Evolutionary conservation across 805 yeast genomes (phyloP).

Genomic region (Pichia cephalocereana): DNA sequence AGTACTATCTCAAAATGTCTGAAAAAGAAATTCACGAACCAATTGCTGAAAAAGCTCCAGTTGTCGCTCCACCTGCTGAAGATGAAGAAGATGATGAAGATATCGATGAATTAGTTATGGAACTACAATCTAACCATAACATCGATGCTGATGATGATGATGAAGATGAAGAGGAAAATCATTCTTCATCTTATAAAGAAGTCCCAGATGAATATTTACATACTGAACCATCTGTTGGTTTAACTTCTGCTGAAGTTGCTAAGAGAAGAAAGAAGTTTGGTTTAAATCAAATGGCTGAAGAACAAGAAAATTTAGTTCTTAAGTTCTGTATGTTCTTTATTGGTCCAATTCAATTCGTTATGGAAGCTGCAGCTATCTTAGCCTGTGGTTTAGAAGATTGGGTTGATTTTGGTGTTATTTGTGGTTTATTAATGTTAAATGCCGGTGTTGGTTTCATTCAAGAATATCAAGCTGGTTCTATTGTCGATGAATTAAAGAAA

Average conservation of each 20-base stretch:
- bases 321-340: conserved; percentile 82
- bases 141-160: conserved; percentile 30
- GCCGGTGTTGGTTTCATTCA: conserved; percentile 94
- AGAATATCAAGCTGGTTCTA: conserved; percentile 97
- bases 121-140: conserved; percentile 64
- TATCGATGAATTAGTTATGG: conserved; percentile 65
- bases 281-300: conserved; percentile 86
- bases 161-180: conserved; percentile 38
- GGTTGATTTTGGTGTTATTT: conserved; percentile 98
- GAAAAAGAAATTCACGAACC: conserved; percentile 13
- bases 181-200: conserved; percentile 55
- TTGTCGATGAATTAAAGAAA: conserved; percentile 93
- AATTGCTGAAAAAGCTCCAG: conserved; percentile 43
- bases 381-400: conserved; percentile 97
- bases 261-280: conserved; percentile 87
- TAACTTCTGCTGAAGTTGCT: conserved; percentile 64
- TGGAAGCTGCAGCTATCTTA: conserved; percentile 93
- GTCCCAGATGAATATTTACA: conserved; percentile 81
- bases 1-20: conserved; percentile 5
- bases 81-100: conserved; percentile 40
- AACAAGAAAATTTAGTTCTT: conserved; percentile 65
- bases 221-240: conserved; percentile 73
- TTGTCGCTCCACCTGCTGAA: conserved; percentile 38
- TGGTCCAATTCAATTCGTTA: conserved; percentile 94
- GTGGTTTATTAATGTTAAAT: conserved; percentile 76